A percentile compares a stretch with the other conserved stretches of the same genome.
Conservation (phyloP, 306 rosid genomes). For the Sechiopsis laciniata region DNA sequence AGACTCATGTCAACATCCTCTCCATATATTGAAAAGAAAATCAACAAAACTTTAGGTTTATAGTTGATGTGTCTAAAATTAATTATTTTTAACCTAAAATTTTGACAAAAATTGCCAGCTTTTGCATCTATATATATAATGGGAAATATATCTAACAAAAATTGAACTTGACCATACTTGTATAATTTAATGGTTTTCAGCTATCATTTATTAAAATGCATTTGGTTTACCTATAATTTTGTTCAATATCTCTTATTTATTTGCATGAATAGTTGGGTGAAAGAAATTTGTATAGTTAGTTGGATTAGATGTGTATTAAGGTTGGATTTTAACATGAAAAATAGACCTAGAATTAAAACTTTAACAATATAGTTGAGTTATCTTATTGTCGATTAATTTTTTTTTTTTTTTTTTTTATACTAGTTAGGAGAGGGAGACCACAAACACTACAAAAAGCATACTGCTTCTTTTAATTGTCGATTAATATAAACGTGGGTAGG, state of each 20-base stretch:
- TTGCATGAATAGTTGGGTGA: neutral
- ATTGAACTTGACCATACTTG: neutral
- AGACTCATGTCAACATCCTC: neutral
- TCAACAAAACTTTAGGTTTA: neutral
- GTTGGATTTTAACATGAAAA: neutral
- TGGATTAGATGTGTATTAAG: neutral
- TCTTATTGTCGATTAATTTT: no score
- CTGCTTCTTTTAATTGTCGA: no score
- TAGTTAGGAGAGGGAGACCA: no score
- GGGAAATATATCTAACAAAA: conserved; percentile 9
- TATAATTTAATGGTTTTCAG: neutral
- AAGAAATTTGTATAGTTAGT: neutral
- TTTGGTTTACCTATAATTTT: neutral
- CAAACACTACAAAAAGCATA: no score
- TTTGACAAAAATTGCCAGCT: neutral
- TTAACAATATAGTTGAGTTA: neutral
- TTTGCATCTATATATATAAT: neutral
- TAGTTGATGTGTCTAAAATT: neutral
- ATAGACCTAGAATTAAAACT: neutral
- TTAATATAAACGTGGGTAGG: no score
- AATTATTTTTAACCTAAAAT: neutral
- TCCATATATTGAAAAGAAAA: neutral
- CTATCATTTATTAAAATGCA: conserved; percentile 14
- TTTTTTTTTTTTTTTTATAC: no score
- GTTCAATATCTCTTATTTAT: neutral